These are phyloP conservation scores for Colletotrichum ledebouriae DNA, from an alignment of 2,329 filamentous ascomycete species.

Conservation along the genomic window DNA sequence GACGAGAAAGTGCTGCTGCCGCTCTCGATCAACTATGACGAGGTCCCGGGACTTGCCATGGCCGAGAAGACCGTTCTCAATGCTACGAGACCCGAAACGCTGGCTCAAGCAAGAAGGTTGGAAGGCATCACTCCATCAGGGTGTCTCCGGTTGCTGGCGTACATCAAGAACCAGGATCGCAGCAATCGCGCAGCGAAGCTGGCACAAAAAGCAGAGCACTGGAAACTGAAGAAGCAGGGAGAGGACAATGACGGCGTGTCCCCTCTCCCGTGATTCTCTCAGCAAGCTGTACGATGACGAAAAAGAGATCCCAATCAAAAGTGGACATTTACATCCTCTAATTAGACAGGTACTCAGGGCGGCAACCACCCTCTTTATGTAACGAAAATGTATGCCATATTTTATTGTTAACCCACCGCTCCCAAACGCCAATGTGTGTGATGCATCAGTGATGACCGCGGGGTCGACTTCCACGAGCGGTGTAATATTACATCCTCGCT, in stretches of 20 bases:
- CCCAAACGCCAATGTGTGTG: no score
- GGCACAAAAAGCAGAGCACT: not conserved
- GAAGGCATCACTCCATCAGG: constrained; percentile 81
- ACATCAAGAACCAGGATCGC: constrained; percentile 61
- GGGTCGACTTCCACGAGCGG: no score
- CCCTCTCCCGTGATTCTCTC: not conserved
- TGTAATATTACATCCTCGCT: no score
- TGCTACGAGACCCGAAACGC: constrained; percentile 80
- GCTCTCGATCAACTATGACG: constrained; percentile 79
- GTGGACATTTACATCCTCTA: no score
- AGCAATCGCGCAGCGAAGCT: constrained; percentile 19
- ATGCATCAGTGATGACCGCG: no score
- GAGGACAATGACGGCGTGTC: not conserved
- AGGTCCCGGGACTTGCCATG: constrained; percentile 79
- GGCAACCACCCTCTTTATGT: no score
- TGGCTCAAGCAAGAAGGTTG: constrained; percentile 89
- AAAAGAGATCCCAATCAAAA: not conserved
- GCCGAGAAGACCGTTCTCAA: constrained; percentile 82
- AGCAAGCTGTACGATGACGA: not conserved
- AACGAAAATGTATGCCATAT: no score
- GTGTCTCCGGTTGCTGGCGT: constrained; percentile 71
- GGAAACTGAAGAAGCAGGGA: not conserved
- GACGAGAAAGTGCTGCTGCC: constrained; percentile 85
- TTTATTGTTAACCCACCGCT: no score
- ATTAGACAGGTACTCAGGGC: no score